These are phyloP conservation scores for Alternaria triticimaculans DNA, from an alignment of 2,329 filamentous ascomycete genomes.

Conservation along the genomic window DNA sequence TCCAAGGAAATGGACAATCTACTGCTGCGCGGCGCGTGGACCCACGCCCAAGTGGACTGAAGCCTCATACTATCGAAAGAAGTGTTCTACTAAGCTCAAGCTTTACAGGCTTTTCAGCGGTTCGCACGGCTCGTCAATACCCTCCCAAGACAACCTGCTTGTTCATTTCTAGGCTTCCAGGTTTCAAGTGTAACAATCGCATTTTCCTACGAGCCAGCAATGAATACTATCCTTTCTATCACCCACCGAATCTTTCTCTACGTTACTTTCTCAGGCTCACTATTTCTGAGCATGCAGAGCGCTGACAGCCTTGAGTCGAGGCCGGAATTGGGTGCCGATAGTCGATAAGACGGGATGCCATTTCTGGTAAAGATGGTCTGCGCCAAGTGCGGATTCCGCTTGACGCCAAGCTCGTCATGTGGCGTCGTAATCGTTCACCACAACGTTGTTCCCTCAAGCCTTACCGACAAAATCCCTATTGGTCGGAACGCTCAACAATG, in stretches of 20 bases:
- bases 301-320: slow-evolving; percentile 1
- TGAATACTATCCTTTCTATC: neutral
- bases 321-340: slow-evolving; percentile 11
- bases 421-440: slow-evolving; percentile 8
- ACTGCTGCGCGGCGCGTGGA: slow-evolving; percentile 1
- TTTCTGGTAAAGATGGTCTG: slow-evolving; percentile 10
- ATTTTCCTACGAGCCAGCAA: neutral
- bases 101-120: neutral
- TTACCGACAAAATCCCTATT: slow-evolving; percentile 4
- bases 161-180: neutral
- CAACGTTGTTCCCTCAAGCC: neutral
- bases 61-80: neutral
- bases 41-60: slow-evolving; percentile 2
- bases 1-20: slow-evolving; percentile 1
- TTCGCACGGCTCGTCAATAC: neutral
- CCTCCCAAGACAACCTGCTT: neutral
- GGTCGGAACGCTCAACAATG: neutral
- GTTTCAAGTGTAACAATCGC: neutral
- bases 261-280: neutral
- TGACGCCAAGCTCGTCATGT: slow-evolving; percentile 14
- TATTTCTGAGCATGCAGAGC: neutral
- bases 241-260: neutral
- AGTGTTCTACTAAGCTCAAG: neutral
- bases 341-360: slow-evolving; percentile 10
- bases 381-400: slow-evolving; percentile 19